Evolutionary conservation across 345 rosid genomes (phyloP).

Genomic region (Passiflora organensis): DNA sequence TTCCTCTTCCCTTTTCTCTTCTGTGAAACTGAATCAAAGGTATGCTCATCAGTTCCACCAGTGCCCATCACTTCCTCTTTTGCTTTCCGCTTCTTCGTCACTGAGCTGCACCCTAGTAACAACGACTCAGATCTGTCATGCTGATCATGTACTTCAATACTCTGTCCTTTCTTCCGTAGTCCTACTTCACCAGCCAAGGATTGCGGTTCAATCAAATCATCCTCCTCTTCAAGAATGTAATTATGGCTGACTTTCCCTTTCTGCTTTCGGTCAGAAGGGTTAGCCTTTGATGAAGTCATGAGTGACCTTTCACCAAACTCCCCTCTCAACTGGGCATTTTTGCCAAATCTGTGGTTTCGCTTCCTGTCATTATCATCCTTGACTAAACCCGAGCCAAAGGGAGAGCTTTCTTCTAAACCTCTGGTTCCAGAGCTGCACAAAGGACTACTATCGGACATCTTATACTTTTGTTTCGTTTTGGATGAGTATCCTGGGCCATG

Average conservation of each 20-base stretch:
- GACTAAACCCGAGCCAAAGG: constrained; percentile 26
- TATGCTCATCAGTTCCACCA: constrained; percentile 43
- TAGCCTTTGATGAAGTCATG: constrained; percentile 36
- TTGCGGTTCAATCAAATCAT: constrained; percentile 39
- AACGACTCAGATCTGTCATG: constrained; percentile 51
- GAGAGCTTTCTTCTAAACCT: constrained; percentile 37
- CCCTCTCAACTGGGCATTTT: constrained; percentile 46
- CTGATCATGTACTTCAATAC: constrained; percentile 35
- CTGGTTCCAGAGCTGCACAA: constrained; percentile 34
- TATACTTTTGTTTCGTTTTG: constrained; percentile 74
- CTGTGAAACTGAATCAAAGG: constrained; percentile 38
- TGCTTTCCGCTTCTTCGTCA: constrained; percentile 57
- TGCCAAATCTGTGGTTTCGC: constrained; percentile 29
- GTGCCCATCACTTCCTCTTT: constrained; percentile 45
- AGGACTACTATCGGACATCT: constrained; percentile 52
- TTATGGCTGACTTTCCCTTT: constrained; percentile 34
- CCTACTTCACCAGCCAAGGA: constrained; percentile 35
- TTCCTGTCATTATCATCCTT: constrained; percentile 41
- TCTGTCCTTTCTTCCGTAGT: constrained; percentile 40
- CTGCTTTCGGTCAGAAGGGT: constrained; percentile 48
- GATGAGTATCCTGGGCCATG: constrained; percentile 34
- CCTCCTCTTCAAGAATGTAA: constrained; percentile 44
- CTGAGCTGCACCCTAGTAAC: constrained; percentile 48
- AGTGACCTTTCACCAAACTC: constrained; percentile 43
- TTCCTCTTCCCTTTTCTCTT: constrained; percentile 74